Base-by-base conservation (phyloP, 768 basidiomycete genomes). In the Brasilioporus rufonigricans region DNA sequence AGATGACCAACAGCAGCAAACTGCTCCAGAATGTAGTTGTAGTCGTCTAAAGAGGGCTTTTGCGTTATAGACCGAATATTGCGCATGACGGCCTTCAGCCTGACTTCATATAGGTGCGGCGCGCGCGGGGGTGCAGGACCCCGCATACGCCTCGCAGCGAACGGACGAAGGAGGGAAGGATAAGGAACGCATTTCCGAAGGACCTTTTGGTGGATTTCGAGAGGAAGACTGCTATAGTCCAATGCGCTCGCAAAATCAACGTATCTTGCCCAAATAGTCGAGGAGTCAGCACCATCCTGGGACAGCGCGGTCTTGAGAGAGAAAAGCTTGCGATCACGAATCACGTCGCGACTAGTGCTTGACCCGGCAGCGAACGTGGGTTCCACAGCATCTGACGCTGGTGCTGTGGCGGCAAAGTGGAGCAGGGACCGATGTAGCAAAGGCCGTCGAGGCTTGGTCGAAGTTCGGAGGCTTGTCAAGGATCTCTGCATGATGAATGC, bases 1-100 rank as follows among this genome's bases (percentile, higher is more conserved):
- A 82, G 75, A 62, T 92, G 80, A n/a, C 90, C 91, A 4, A 83
- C 82, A 0, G 85, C 82, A 32, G 89, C 86, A 56, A 90, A 90
- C 56, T 90, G 87, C 57, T 81, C 77, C 48, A 93, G 67, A 55
- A 93, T 73, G 63, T 85, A 85, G 66, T 91, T 79, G 67, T 87
- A 93, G 67, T 93, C 91, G 3, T 83, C 80, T 49, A 86, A 54
- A 13, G 65, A 62, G 13, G 70, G 79, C 53, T 21, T 80, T 77
- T 41, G 69, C 65, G 52, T 64, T 13, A 79, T 63, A 36, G 76
- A 73, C 50, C 83, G 83, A 23, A 92, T 91, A 66, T 89, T 88
- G 49, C 77, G 77, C 55, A 93, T 80, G 65, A 93, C 73, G 19
- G 77, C 70, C 67, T 83, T 81, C 61, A 90, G 80, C 29, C 90